Base-by-base conservation (phyloP, 2,329 filamentous ascomycete species). In the Zymoseptoria ardabiliae region DNA sequence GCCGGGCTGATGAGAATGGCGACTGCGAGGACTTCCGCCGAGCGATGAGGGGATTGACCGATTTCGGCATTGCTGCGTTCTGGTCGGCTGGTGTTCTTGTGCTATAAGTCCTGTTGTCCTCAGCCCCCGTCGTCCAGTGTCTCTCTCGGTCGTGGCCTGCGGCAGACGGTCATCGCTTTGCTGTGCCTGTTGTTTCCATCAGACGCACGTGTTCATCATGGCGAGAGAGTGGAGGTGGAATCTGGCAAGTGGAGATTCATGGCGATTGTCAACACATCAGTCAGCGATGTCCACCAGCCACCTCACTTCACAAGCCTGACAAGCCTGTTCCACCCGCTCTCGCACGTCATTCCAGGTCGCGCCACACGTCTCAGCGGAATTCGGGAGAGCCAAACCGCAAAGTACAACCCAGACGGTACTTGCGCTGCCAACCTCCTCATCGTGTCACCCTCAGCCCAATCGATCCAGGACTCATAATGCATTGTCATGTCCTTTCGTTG, bases 21-120 rank as follows among this genome's bases (percentile, higher is more conserved):
- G 75, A 76, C 25, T 66, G 65, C 5, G 76, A 76, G 45, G 67
- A 64, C 62, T 75, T 75, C 22, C 74, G 74, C 13, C 74, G 73
- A 13, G 35, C 35, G 22, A 72, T 68, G 11, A 72, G 63, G 6
- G 69, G 69, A 53, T 69, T 70, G 6, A 57, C 55, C 1, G 60
- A 30, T 57, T 68, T 69, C 6, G 68, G 64, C 64, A 72, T 72
- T 10, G 54, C 35, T 45, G 13, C 35, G 35, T 4, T 45, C 17
- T 65, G 54, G 61, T 57, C 53, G 9, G 61, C 52, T 35, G 56
- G 56, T 58, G 49, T 55, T 63, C 13, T 19, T 48, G 3, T 22
- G 10, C 35, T 41, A 10, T 41, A 30, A 55, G 51, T 53, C 25
- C 51, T 53, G 51, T 53, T 13, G 22, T 53, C 51, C 51, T 53